Percentiles rank a stretch among this genome's conserved stretches.
Evolutionary conservation across 2,329 filamentous ascomycete genomes (phyloP).

Genomic region (Alternaria dauci): DNA sequence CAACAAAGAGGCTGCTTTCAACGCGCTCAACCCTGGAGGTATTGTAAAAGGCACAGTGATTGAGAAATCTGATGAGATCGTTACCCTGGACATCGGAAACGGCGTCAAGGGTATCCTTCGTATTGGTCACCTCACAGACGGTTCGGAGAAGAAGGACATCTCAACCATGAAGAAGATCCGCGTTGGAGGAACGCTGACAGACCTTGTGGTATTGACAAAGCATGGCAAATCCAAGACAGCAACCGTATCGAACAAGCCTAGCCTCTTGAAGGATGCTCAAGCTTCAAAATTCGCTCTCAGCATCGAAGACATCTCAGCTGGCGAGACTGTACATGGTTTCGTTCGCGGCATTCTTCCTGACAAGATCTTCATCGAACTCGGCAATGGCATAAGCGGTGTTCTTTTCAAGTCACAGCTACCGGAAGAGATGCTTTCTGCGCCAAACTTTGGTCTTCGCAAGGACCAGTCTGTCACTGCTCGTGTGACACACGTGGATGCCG

Average conservation of each 20-base stretch:
- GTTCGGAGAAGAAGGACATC: slow-evolving; percentile 78
- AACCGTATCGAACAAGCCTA: slow-evolving; percentile 82
- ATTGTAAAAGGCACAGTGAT: slow-evolving; percentile 75
- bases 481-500: slow-evolving; percentile 75
- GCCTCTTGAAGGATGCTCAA: slow-evolving; percentile 77
- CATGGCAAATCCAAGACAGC: slow-evolving; percentile 78
- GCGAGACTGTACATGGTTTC: slow-evolving; percentile 76
- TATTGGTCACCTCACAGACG: slow-evolving; percentile 83
- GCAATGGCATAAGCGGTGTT: slow-evolving; percentile 76
- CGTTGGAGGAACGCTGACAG: slow-evolving; percentile 81
- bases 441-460: slow-evolving; percentile 80
- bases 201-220: slow-evolving; percentile 88
- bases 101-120: slow-evolving; percentile 81
- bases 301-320: slow-evolving; percentile 76
- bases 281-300: slow-evolving; percentile 74
- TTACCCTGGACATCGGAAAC: slow-evolving; percentile 75
- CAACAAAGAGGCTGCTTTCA: slow-evolving; percentile 76
- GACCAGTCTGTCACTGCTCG: slow-evolving; percentile 78
- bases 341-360: slow-evolving; percentile 83
- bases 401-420: slow-evolving; percentile 81
- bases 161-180: slow-evolving; percentile 81
- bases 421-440: slow-evolving; percentile 70
- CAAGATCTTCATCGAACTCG: slow-evolving; percentile 89
- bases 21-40: slow-evolving; percentile 75
- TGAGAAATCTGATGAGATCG: slow-evolving; percentile 55